These are phyloP conservation scores for Clitopilus hobsonii DNA, from an alignment of 768 basidiomycete genomes.

Conservation along the genomic window DNA sequence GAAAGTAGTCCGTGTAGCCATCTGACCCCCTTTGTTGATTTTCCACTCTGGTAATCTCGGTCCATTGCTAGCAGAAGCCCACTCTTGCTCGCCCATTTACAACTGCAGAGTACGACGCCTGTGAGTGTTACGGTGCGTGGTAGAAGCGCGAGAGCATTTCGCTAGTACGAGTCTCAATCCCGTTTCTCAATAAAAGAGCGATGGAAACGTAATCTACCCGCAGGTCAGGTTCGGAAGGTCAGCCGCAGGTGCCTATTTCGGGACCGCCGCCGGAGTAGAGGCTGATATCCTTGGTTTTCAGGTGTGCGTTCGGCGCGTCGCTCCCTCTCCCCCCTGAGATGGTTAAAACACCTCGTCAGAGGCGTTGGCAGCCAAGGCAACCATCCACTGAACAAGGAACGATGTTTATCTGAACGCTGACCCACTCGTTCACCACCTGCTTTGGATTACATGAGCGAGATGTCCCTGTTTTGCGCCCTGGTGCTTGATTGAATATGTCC, in stretches of 20 bases:
- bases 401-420: not conserved
- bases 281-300: not conserved
- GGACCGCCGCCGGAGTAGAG: not conserved
- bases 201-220: too few relatives aligned
- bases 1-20: not conserved
- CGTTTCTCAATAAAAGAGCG: too few relatives aligned
- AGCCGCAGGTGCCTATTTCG: not conserved
- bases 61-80: not conserved
- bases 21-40: not conserved
- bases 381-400: not conserved
- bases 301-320: too few relatives aligned
- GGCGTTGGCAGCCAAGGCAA: not conserved
- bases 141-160: not conserved
- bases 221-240: too few relatives aligned
- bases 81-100: not conserved
- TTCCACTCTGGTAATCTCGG: not conserved
- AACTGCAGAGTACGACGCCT: not conserved
- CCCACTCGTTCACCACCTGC: too few relatives aligned
- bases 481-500: too few relatives aligned
- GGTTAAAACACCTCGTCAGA: not conserved
- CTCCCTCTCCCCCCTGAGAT: not conserved
- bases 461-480: not conserved
- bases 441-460: too few relatives aligned
- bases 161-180: too few relatives aligned
- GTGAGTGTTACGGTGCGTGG: not conserved